Evolutionary conservation across 805 yeast genomes (phyloP).

Genomic region (Wickerhamomyces mucosus): DNA sequence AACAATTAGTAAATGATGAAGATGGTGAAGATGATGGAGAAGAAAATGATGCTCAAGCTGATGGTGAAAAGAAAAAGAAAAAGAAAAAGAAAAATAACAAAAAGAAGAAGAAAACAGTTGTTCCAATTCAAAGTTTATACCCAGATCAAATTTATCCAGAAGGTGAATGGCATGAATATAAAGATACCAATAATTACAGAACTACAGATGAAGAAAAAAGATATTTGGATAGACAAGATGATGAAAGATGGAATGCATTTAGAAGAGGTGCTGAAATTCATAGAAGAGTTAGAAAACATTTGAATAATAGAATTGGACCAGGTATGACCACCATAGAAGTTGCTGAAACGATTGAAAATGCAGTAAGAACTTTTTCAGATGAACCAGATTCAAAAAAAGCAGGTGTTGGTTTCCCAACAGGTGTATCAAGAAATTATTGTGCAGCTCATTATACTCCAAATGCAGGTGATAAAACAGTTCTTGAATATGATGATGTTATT

Average conservation of each 20-base stretch:
- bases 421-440: slow-evolving; percentile 82
- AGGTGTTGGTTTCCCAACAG: slow-evolving; percentile 99
- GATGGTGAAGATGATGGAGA: slow-evolving; percentile 15
- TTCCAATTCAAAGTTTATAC: slow-evolving; percentile 56
- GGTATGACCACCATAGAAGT: slow-evolving; percentile 89
- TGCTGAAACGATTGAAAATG: slow-evolving; percentile 82
- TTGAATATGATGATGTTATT: slow-evolving; percentile 85
- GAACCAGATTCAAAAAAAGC: slow-evolving; percentile 51
- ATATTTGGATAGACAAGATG: slow-evolving; percentile 54
- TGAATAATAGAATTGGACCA: slow-evolving; percentile 66
- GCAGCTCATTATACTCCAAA: slow-evolving; percentile 99
- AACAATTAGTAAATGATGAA: slow-evolving; percentile 1
- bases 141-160: slow-evolving; percentile 73
- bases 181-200: slow-evolving; percentile 54
- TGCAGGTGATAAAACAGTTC: slow-evolving; percentile 78
- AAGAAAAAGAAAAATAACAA: slow-evolving; percentile 53
- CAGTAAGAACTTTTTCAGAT: slow-evolving; percentile 66
- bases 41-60: slow-evolving; percentile 23
- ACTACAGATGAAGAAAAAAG: slow-evolving; percentile 83
- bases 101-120: slow-evolving; percentile 44
- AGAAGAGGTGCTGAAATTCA: slow-evolving; percentile 96
- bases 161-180: slow-evolving; percentile 80
- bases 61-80: slow-evolving; percentile 25
- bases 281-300: slow-evolving; percentile 77
- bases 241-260: slow-evolving; percentile 70